Evolutionary conservation across 805 yeast genomes (phyloP).

Genomic region (Candida vaughaniae): DNA sequence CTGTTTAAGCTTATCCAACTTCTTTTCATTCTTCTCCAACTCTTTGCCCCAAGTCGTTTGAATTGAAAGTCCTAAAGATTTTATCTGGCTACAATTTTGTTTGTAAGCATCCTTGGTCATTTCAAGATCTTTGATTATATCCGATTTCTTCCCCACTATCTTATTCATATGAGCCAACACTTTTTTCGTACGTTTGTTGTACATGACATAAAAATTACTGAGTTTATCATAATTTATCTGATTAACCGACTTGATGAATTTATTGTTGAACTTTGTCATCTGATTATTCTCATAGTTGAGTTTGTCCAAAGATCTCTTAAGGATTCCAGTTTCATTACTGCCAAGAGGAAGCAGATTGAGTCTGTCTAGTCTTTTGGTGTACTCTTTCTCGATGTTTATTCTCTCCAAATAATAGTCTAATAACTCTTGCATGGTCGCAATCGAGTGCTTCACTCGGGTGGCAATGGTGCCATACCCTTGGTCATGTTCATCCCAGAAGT

Average conservation of each 20-base stretch:
- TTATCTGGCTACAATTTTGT: constrained; percentile 55
- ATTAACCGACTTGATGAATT: constrained; percentile 52
- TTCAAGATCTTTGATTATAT: constrained; percentile 34
- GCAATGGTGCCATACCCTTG: constrained; percentile 60
- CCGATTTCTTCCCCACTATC: constrained; percentile 47
- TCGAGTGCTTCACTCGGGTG: constrained; percentile 57
- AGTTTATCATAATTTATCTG: constrained; percentile 49
- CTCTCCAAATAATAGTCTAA: constrained; percentile 40
- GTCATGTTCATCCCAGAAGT: constrained; percentile 61
- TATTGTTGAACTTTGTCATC: constrained; percentile 55
- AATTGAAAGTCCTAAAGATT: constrained; percentile 58
- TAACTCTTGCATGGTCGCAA: constrained; percentile 47
- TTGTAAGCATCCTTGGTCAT: constrained; percentile 50
- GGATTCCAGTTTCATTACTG: constrained; percentile 55
- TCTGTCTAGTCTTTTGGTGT: constrained; percentile 52
- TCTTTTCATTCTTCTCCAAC: constrained; percentile 56
- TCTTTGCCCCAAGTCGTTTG: constrained; percentile 75
- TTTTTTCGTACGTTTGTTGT: constrained; percentile 54
- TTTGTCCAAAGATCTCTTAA: constrained; percentile 58
- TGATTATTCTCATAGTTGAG: constrained; percentile 58
- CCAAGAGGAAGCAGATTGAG: constrained; percentile 52
- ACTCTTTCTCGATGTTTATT: constrained; percentile 70
- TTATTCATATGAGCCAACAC: constrained; percentile 58
- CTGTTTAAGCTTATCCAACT: constrained; percentile 49
- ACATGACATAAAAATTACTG: constrained; percentile 48